Base-by-base conservation (phyloP, 225 moss, liverwort and hornwort species). In the Physcomitrellopsis africana region DNA sequence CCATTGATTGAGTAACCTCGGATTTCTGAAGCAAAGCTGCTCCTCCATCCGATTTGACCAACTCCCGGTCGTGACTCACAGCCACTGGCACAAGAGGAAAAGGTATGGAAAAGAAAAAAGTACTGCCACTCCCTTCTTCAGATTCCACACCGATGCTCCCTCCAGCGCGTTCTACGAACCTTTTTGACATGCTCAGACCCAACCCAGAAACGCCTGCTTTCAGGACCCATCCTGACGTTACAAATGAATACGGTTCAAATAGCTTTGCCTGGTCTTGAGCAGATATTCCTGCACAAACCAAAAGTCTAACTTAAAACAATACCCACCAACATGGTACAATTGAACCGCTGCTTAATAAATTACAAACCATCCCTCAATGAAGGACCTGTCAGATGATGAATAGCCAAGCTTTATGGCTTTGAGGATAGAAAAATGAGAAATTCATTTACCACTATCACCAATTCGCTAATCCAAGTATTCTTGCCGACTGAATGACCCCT, bases 181-280 rank as follows among this genome's bases (percentile, higher is more conserved):
- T 82, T 54, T 82, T 90, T 0, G 92, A 90, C 92, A 90, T 90
- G 19, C 92, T 92, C 0, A 92, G 86, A 1, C 92, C 92, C 53
- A 92, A 72, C 42, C 92, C 92, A 16, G 92, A 92, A 9, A 92
- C 88, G 1, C 92, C 92, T 3, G 86, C 84, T 63, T 92, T 92
- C 60, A 62, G 27, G 13, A 92, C 92, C 92, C 92, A 92, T 32
- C 92, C 92, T 16, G 92, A 88, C 1, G 79, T 84, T 1, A 90
- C 92, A 27, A 92, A 90, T n/a, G 92, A 90, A 27, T 92, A 92
- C 0, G 92, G 92, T 27, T 92, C 92, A 7, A 92, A 92, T 11
- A 92, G 78, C 74, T 90, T 90, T 2, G 84, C 77, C 74, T 92
- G 92, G 76, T 92, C 92, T 62, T 78, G 59, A 3, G 57, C 32